Conservation (phyloP, 495 filamentous ascomycete genomes). For the Hypoxylon intermedium region DNA sequence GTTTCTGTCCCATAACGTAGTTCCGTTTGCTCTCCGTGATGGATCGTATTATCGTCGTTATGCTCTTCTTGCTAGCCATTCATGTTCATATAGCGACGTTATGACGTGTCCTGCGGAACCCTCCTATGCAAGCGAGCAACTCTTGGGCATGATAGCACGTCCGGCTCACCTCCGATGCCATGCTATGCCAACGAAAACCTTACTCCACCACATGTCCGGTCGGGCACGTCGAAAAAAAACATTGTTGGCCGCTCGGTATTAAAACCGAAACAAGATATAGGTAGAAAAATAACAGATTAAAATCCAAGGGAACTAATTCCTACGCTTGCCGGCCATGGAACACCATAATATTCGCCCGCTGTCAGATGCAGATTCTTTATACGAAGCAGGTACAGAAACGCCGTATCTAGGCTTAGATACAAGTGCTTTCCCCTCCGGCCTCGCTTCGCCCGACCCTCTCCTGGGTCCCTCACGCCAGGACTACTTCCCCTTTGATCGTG, state of each 20-base stretch:
- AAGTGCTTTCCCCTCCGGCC: slow-evolving; percentile 25
- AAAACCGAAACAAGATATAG: neutral
- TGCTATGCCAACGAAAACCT: neutral
- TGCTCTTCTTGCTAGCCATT: slow-evolving; percentile 12
- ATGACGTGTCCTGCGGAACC: slow-evolving; percentile 27
- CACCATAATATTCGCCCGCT: slow-evolving; percentile 10
- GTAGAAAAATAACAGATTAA: neutral
- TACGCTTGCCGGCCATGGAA: slow-evolving; percentile 16
- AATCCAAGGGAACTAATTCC: neutral
- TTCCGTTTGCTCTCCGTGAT: too few relatives aligned
- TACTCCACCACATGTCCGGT: slow-evolving; percentile 24
- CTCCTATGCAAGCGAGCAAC: slow-evolving; percentile 21
- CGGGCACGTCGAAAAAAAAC: neutral
- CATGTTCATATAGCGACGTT: slow-evolving; percentile 9
- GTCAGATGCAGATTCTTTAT: slow-evolving; percentile 13
- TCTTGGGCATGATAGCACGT: slow-evolving; percentile 14
- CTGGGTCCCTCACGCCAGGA: slow-evolving; percentile 10
- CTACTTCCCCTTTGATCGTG: slow-evolving; percentile 25
- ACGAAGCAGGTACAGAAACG: slow-evolving; percentile 18
- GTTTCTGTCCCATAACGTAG: too few relatives aligned
- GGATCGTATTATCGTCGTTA: slow-evolving; percentile 1
- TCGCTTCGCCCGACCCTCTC: slow-evolving; percentile 30
- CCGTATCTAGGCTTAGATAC: slow-evolving; percentile 23
- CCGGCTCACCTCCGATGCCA: slow-evolving; percentile 35
- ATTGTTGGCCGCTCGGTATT: neutral